Evolutionary conservation across 116 monocot genomes (phyloP).

Genomic region (Dioscorea cayenensis): DNA sequence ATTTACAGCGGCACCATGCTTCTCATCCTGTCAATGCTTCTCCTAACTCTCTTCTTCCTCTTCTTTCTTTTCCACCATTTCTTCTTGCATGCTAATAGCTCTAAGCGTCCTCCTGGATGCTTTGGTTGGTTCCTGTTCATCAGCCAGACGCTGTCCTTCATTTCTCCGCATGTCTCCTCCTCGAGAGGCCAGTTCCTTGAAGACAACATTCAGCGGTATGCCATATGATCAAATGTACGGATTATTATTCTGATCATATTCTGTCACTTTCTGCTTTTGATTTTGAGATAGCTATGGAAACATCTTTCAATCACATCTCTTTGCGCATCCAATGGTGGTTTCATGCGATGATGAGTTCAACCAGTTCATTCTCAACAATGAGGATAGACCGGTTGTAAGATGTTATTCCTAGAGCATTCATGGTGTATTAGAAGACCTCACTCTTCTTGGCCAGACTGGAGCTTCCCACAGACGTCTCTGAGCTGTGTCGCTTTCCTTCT

Average conservation of each 20-base stretch:
- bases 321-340: conserved; percentile 11
- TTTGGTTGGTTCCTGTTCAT: conserved; percentile 13
- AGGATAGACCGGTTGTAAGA: conserved; percentile 15
- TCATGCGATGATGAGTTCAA: conserved; percentile 30
- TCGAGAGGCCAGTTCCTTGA: conserved; percentile 17
- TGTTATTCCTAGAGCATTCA: conserved; percentile 24
- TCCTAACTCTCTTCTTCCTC: neutral
- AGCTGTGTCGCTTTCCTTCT: conserved; percentile 10
- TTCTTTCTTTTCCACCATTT: neutral
- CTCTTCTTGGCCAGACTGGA: conserved; percentile 15
- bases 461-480: conserved; percentile 20
- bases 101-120: conserved; percentile 28
- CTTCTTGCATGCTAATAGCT: neutral
- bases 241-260: neutral
- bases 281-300: conserved; percentile 18
- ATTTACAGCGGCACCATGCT: conserved; percentile 12
- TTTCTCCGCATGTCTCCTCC: conserved; percentile 13
- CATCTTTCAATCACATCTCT: conserved; percentile 27
- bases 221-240: neutral
- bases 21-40: conserved; percentile 2
- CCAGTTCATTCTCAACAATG: conserved; percentile 25
- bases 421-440: conserved; percentile 14
- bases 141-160: conserved; percentile 18
- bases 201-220: conserved; percentile 14
- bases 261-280: neutral